phyloP scores from a whole-genome alignment of 1,284 basidiomycete genomes.

The Serendipita sp. region DNA sequence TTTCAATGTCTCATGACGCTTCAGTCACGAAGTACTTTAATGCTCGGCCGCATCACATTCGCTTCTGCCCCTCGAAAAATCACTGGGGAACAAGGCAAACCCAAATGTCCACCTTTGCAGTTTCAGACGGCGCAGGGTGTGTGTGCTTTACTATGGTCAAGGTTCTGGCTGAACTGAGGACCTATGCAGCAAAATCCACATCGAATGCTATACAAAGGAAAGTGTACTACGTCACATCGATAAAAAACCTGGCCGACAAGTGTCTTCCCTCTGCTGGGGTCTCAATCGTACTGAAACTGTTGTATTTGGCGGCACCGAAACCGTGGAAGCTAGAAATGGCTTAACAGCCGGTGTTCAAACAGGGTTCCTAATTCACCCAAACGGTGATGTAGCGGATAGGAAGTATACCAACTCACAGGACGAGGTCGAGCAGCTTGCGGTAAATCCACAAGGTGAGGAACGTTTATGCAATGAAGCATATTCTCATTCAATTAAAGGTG shows the following conservation, averaged over 20 bases:
- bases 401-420: background rate
- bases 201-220: background rate
- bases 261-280: background rate
- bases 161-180: background rate
- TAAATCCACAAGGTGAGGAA: background rate
- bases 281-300: background rate
- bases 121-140: background rate
- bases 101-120: background rate
- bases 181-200: background rate
- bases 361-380: background rate
- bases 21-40: background rate
- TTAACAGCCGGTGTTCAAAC: background rate
- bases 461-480: background rate
- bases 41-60: background rate
- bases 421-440: background rate
- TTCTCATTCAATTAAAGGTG: background rate
- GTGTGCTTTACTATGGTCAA: background rate
- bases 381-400: background rate
- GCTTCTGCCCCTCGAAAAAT: background rate
- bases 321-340: background rate
- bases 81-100: background rate
- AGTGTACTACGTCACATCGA: background rate
- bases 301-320: constrained; percentile 1
- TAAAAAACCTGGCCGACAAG: background rate
- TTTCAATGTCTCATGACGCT: background rate